Conservation (phyloP, 2,329 filamentous ascomycete genomes). For the Penicillium sp. region DNA sequence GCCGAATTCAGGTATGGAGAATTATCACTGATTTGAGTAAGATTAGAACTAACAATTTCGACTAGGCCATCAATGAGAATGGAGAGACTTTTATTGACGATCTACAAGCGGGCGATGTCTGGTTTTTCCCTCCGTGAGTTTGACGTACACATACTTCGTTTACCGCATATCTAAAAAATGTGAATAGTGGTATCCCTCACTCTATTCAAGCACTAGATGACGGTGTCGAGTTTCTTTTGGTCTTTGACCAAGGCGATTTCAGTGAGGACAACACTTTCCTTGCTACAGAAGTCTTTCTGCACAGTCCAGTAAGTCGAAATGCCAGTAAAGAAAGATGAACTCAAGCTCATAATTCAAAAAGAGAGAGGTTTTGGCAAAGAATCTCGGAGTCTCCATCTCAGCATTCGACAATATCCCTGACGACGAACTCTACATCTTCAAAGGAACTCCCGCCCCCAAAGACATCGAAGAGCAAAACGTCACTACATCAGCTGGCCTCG, state of each 20-base stretch:
- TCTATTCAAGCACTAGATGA: constrained; percentile 38
- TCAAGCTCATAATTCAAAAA: constrained; percentile 15
- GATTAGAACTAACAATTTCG: background rate
- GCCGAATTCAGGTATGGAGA: constrained; percentile 37
- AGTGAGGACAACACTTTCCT: constrained; percentile 76
- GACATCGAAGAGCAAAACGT: constrained; percentile 69
- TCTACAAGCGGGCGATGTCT: constrained; percentile 73
- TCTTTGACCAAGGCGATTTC: constrained; percentile 52
- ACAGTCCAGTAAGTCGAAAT: constrained; percentile 36
- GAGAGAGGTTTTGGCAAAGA: constrained; percentile 58
- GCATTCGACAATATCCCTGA: constrained; percentile 66
- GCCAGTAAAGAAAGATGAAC: background rate
- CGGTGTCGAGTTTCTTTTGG: constrained; percentile 20
- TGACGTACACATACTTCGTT: background rate
- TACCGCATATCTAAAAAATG: background rate
- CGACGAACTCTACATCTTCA: constrained; percentile 75
- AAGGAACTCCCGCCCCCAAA: constrained; percentile 65
- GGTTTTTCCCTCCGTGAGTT: constrained; percentile 73
- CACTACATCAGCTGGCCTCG: constrained; percentile 62
- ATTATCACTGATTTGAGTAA: background rate
- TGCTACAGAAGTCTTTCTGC: constrained; percentile 64
- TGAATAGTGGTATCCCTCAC: constrained; percentile 66
- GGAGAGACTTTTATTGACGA: constrained; percentile 79
- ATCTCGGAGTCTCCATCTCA: constrained; percentile 54
- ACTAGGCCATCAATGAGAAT: constrained; percentile 52